Evolutionary conservation across 2,329 filamentous ascomycete genomes (phyloP), one percentile per base, ranked within the genome.

Genomic region (Pseudomassariella vexata): DNA sequence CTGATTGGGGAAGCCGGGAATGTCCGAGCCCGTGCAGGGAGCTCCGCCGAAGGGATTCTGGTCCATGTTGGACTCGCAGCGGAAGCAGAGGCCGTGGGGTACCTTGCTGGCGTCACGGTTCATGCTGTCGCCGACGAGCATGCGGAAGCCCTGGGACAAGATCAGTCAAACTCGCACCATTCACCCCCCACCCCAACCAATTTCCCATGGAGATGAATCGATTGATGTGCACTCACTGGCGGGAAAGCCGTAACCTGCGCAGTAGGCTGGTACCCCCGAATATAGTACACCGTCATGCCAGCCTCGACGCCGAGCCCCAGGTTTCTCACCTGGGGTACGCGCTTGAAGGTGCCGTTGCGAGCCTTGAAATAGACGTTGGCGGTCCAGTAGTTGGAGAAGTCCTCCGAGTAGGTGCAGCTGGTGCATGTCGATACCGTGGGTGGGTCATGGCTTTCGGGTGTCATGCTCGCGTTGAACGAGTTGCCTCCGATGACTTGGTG

Each of bases 401-500:
- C 51, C 35, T 53, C 50, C 25, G 47, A 50, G 42, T 55, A 55
- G 21, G 50, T 55, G 42, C 51, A 54, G 26, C 47, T 50, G 18
- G 37, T 54, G 40, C 51, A 54, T 17, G 37, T 49, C 7, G 51
- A 52, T 15, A 28, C 36, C 12, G 30, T 42, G 20, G 50, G 38
- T 2, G 51, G 51, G 35, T 54, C 51, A 22, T 45, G 26, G 29
- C 35, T 38, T 6, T 19, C 30, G n/a, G 51, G 48, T 10, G 14
- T 12, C 48, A 52, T 54, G 38, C 38, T 47, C n/a, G 50, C 49
- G 31, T 55, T 55, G 37, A 55, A 49, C 11, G 49, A 51, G 42
- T 55, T 52, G 17, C 51, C 51, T 15, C 51, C 51, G 31, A 53
- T 48, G 35, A 55, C 38, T 12, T 62, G 68, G 46, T 74, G 71